phyloP scores from a whole-genome alignment of 257 asterid genomes.

The Plectranthus barbatus region DNA sequence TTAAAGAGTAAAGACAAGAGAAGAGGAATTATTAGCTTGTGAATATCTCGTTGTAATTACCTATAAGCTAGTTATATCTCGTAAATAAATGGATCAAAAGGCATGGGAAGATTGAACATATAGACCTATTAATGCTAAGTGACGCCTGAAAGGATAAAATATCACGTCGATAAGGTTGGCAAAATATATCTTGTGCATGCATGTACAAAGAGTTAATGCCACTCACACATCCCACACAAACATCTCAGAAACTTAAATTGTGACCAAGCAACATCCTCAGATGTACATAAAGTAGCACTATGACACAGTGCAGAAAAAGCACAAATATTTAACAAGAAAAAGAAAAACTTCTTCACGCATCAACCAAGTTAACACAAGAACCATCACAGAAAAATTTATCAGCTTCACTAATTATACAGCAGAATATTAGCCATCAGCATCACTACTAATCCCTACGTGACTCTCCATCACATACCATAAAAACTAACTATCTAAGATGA shows the following conservation, averaged over 20 bases:
- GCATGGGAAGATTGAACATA: not conserved
- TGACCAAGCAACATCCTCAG: not conserved
- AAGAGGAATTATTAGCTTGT: not conserved
- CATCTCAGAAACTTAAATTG: not conserved
- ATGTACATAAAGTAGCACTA: not conserved
- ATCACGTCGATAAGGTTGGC: not conserved
- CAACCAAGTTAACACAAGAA: not conserved
- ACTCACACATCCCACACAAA: not conserved
- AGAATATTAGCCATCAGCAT: not conserved
- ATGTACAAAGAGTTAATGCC: not conserved
- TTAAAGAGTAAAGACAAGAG: no score
- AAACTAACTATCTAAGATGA: constrained; percentile 6
- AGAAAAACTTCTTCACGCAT: not conserved
- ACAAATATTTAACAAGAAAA: not conserved
- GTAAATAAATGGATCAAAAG: not conserved
- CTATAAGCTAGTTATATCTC: not conserved
- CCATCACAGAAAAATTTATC: not conserved
- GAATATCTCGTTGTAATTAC: not conserved
- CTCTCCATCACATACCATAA: not conserved
- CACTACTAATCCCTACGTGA: constrained; percentile 1
- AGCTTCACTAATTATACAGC: not conserved
- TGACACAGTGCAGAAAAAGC: not conserved
- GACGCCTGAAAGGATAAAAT: not conserved
- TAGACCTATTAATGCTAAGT: not conserved
- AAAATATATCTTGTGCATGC: not conserved